Evolutionary conservation across 108 stramenopile species (phyloP), one percentile per base, ranked within the genome.

Genomic region (Discostella stelligeroides): DNA sequence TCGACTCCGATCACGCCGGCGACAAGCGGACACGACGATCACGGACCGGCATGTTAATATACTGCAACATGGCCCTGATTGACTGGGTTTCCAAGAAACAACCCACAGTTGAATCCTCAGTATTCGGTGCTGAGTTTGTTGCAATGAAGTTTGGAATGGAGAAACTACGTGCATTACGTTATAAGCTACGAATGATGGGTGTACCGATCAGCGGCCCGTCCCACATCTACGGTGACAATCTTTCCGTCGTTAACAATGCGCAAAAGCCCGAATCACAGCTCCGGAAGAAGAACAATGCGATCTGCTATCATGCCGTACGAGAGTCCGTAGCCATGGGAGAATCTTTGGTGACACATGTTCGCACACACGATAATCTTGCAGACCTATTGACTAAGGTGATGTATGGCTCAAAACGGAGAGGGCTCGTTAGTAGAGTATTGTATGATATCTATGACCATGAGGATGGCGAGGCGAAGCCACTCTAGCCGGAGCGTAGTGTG

Each of bases 151-250:
- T 15, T 6, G 60, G 60, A 11, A 54, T 54, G 53, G 53, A 54
- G 28, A 28, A 18, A 1, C 15, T 54, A 1, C n/a, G 57, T 15
- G 57, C 34, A 38, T 15, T 58, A 15, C 3, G 38, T 3, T 58
- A 58, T 37, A 58, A 58, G 10, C 23, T 63, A 15, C 15, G 63
- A 20, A 63, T 63, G 63, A 63, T 63, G 63, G 63, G 63, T n/a
- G 20, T 63, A 15, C 29, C 9, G 14, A 48, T 63, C 18, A 8
- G 13, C 10, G 46, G 46, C 15, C 62, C 62, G 13, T 49, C 62
- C 9, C 46, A 42, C 17, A 63, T 63, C 25, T 63, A 45, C n/a
- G 62, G 42, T 3, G 42, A 63, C 40, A 63, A 63, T 29, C 43
- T 63, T 41, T 63, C 20, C 13, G 55, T 56, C 17, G 38, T 58